A percentile compares a stretch with the other conserved stretches of the same genome.
Evolutionary conservation across 257 asterid species (phyloP).

Genomic region (Solanum piurae): DNA sequence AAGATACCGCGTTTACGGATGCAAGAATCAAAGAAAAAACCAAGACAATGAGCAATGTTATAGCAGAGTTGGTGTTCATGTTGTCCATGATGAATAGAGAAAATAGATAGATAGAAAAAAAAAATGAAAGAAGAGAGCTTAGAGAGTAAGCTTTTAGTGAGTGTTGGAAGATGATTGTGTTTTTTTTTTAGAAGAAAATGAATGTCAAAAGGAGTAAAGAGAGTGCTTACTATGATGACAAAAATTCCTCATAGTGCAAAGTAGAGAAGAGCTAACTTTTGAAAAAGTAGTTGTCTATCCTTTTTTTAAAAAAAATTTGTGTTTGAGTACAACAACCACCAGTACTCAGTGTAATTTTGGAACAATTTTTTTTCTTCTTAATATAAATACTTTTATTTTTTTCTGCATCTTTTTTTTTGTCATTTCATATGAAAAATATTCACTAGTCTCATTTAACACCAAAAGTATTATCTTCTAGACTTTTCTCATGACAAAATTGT

Average conservation of each 20-base stretch:
- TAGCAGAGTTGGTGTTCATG: slow-evolving; percentile 4
- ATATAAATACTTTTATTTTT: too few species aligned
- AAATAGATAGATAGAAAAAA: background rate
- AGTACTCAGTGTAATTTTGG: background rate
- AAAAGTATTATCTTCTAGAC: too few species aligned
- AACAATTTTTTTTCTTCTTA: too few species aligned
- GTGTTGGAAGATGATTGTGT: background rate
- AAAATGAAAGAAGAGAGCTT: background rate
- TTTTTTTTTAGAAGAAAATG: background rate
- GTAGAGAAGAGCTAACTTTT: slow-evolving; percentile 42
- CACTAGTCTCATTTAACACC: background rate
- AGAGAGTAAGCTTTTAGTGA: slow-evolving; percentile 10
- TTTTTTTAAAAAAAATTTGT: background rate
- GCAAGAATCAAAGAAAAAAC: slow-evolving; percentile 3
- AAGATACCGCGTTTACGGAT: background rate
- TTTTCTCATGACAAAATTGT: background rate
- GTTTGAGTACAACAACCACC: background rate
- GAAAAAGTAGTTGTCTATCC: slow-evolving; percentile 29
- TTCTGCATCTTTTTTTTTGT: background rate
- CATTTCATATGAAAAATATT: background rate
- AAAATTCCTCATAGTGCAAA: slow-evolving; percentile 23
- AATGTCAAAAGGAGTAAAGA: slow-evolving; percentile 3
- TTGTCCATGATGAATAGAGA: slow-evolving; percentile 26
- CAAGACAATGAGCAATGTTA: slow-evolving; percentile 3
- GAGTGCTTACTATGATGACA: slow-evolving; percentile 55